Evolutionary conservation across 495 filamentous ascomycete genomes (phyloP).

Genomic region (Bryoglossum gracile): DNA sequence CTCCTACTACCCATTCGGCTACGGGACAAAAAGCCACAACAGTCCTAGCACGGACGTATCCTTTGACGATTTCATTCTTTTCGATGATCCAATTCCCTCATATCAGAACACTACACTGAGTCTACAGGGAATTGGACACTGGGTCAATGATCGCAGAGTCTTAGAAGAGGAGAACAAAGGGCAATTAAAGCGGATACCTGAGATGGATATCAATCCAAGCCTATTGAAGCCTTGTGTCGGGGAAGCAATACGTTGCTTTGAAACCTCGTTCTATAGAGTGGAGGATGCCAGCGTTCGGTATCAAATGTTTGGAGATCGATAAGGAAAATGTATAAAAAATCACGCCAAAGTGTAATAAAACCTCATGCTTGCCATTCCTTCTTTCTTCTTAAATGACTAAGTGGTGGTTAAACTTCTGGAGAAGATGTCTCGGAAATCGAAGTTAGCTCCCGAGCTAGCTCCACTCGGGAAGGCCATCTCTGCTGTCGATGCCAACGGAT

Average conservation of each 20-base stretch:
- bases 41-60: not conserved
- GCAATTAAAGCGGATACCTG: too few relatives aligned
- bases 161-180: not conserved
- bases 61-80: not conserved
- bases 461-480: too few relatives aligned
- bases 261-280: not conserved
- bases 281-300: too few relatives aligned
- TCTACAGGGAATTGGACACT: not conserved
- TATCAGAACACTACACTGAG: not conserved
- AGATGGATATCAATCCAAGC: not conserved
- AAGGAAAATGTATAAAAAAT: too few relatives aligned
- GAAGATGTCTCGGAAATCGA: too few relatives aligned
- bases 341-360: too few relatives aligned
- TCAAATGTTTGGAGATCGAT: too few relatives aligned
- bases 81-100: not conserved
- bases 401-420: too few relatives aligned
- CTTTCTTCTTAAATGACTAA: too few relatives aligned
- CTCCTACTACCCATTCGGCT: not conserved
- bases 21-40: not conserved
- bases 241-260: not conserved
- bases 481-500: too few relatives aligned
- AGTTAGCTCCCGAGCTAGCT: too few relatives aligned
- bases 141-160: not conserved
- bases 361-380: too few relatives aligned
- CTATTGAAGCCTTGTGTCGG: not conserved